Evolutionary conservation across 306 rosid species (phyloP).

Genomic region (Sicyos baderoa): DNA sequence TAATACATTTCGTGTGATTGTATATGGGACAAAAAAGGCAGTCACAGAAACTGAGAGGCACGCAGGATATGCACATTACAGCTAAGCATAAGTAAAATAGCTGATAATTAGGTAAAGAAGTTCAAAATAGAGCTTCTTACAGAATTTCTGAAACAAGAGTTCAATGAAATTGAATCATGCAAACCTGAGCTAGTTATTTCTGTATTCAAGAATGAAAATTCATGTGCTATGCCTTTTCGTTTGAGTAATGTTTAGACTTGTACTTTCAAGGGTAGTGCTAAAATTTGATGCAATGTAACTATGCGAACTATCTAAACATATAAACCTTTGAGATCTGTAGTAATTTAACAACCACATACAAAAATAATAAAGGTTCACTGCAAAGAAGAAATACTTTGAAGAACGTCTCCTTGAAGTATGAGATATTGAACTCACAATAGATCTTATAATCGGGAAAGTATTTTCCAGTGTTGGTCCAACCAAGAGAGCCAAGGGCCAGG

Average conservation of each 20-base stretch:
- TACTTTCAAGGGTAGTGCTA: background rate
- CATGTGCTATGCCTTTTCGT: background rate
- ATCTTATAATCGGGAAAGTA: constrained; percentile 55
- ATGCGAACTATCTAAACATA: background rate
- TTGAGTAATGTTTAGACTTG: background rate
- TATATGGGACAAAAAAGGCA: background rate
- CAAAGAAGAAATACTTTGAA: constrained; percentile 1
- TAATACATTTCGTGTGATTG: background rate
- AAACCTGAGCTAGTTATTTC: background rate
- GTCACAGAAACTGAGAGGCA: background rate
- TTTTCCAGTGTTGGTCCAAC: constrained; percentile 79
- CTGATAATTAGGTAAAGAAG: background rate
- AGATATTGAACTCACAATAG: constrained; percentile 55
- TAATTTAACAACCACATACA: constrained; percentile 4
- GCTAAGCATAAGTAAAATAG: background rate
- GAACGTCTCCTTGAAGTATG: constrained; percentile 13
- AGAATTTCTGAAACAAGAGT: background rate
- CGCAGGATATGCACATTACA: background rate
- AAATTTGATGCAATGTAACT: constrained; percentile 4
- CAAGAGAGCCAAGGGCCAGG: constrained; percentile 70
- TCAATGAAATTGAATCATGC: background rate
- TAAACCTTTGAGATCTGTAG: background rate
- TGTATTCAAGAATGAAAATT: background rate
- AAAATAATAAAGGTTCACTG: constrained; percentile 2
- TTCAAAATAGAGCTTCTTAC: background rate